phyloP scores from a whole-genome alignment of 805 yeast genomes.

The Teunomyces kruisii region DNA sequence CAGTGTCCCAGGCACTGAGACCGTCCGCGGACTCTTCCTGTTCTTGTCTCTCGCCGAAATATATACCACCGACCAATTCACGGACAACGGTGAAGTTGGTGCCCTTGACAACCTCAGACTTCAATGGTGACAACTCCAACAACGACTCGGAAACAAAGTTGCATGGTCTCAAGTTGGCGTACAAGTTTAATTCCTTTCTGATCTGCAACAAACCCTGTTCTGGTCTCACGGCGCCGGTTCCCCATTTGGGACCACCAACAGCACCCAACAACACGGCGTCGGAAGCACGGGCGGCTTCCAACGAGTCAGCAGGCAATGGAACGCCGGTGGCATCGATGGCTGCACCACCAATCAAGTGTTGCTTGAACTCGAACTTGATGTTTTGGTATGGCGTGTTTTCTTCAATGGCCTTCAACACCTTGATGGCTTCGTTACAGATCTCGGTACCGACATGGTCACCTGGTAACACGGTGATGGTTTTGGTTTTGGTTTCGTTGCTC shows the following conservation, averaged over 20 bases:
- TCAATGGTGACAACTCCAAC: constrained; percentile 84
- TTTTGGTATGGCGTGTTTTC: constrained; percentile 38
- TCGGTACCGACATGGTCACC: constrained; percentile 98
- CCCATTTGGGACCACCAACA: constrained; percentile 99
- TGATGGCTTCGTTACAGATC: constrained; percentile 84
- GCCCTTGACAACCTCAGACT: constrained; percentile 80
- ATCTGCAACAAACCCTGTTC: constrained; percentile 95
- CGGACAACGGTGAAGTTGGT: constrained; percentile 92
- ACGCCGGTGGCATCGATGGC: constrained; percentile 96
- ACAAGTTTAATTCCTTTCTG: constrained; percentile 89
- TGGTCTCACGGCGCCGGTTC: constrained; percentile 93
- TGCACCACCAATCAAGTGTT: constrained; percentile 95
- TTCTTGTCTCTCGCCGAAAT: constrained; percentile 94
- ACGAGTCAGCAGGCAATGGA: constrained; percentile 83
- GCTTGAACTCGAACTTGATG: constrained; percentile 69
- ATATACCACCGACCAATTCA: constrained; percentile 97
- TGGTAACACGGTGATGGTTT: constrained; percentile 83
- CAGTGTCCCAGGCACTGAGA: constrained; percentile 91
- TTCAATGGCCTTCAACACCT: constrained; percentile 80
- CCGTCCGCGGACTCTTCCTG: constrained; percentile 66
- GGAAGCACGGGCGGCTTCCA: constrained; percentile 78
- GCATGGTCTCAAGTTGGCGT: constrained; percentile 97
- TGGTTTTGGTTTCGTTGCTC: constrained; percentile 26
- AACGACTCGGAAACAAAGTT: constrained; percentile 85
- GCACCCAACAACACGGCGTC: constrained; percentile 98